These are phyloP conservation scores for Lactifluus echinatus DNA, from an alignment of 768 basidiomycete genomes.

Conservation along the genomic window DNA sequence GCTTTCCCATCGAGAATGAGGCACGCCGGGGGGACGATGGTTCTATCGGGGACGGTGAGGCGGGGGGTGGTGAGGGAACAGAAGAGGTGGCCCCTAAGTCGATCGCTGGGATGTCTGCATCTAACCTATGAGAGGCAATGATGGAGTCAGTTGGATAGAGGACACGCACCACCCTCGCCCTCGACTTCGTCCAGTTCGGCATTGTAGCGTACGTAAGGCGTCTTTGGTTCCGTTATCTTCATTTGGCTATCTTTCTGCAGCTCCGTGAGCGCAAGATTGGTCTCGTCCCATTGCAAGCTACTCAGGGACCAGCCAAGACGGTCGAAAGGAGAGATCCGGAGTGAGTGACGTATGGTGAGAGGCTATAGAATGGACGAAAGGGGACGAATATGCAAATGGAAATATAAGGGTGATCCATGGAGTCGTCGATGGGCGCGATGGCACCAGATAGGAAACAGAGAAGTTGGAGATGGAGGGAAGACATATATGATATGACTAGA, in stretches of 20 bases:
- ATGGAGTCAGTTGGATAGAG: background rate
- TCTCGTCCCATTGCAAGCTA: slow-evolving; percentile 92
- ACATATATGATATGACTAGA: slow-evolving; percentile 8
- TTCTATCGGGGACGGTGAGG: slow-evolving; percentile 5
- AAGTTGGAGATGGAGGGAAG: background rate
- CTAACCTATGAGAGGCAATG: background rate
- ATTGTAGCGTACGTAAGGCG: slow-evolving; percentile 89
- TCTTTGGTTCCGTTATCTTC: slow-evolving; percentile 99
- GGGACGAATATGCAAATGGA: background rate
- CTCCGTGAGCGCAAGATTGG: slow-evolving; percentile 86
- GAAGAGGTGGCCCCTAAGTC: slow-evolving; percentile 44
- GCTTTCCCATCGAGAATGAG: slow-evolving; percentile 58
- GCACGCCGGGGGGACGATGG: slow-evolving; percentile 62
- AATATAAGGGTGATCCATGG: background rate
- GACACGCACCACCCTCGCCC: slow-evolving; percentile 70
- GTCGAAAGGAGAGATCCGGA: background rate
- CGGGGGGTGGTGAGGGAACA: slow-evolving; percentile 15
- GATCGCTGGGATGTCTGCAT: slow-evolving; percentile 73
- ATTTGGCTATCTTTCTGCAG: slow-evolving; percentile 92
- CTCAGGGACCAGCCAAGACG: slow-evolving; percentile 21
- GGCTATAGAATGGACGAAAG: background rate
- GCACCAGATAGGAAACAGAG: slow-evolving; percentile 6
- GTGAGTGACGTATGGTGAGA: background rate
- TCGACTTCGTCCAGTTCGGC: slow-evolving; percentile 78
- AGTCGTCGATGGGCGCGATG: background rate